These are phyloP conservation scores for Aspergillus luchuensis DNA, from an alignment of 2,329 filamentous ascomycete genomes.

Conservation along the genomic window DNA sequence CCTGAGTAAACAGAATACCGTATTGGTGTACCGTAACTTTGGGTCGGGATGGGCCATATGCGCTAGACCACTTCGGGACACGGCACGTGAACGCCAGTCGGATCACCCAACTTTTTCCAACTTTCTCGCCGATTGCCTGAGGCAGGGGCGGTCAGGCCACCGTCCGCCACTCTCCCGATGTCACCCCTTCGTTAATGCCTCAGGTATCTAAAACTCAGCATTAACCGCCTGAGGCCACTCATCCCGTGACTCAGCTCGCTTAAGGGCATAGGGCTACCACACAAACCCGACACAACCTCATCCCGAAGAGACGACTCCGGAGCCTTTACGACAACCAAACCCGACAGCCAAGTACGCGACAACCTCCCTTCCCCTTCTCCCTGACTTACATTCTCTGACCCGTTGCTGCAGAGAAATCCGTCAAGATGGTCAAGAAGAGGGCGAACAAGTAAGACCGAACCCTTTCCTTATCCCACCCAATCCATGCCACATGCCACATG, in stretches of 20 bases:
- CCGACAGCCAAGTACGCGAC: constrained; percentile 45
- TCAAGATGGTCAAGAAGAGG: constrained; percentile 75
- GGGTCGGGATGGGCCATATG: constrained; percentile 22
- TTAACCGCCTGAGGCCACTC: background rate
- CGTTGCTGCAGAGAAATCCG: constrained; percentile 47
- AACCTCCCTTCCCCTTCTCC: constrained; percentile 24
- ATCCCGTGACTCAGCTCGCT: constrained; percentile 40
- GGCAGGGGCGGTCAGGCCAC: constrained; percentile 19
- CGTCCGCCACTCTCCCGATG: constrained; percentile 8
- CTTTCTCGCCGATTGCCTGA: background rate
- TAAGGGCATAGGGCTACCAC: constrained; percentile 44
- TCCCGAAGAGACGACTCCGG: constrained; percentile 35
- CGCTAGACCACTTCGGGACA: constrained; percentile 23
- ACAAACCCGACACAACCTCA: constrained; percentile 39
- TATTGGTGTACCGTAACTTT: constrained; percentile 29
- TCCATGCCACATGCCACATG: constrained; percentile 24
- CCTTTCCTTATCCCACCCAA: constrained; percentile 31
- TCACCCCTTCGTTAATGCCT: constrained; percentile 7
- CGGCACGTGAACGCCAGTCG: constrained; percentile 7
- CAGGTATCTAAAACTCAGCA: constrained; percentile 8
- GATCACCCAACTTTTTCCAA: background rate
- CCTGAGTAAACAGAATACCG: constrained; percentile 23
- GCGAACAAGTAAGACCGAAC: constrained; percentile 66
- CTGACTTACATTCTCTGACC: constrained; percentile 33
- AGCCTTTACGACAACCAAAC: constrained; percentile 43